Conservation (phyloP, 2,329 filamentous ascomycete genomes). For the Tetracladium maxilliforme region DNA sequence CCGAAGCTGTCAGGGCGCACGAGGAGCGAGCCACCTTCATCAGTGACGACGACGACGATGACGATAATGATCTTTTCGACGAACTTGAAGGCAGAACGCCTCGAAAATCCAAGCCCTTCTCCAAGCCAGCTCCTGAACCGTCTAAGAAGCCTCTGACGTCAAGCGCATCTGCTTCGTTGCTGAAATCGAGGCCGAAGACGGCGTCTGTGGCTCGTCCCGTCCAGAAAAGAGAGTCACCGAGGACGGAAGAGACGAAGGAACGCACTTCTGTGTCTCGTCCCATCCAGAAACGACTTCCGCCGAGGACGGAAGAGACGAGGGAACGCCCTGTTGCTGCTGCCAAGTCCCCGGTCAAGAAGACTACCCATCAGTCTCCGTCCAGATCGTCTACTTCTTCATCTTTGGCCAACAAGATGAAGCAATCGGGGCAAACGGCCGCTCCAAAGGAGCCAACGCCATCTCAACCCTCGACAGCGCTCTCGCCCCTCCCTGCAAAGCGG, state of each 20-base stretch:
- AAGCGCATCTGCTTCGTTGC: conserved; percentile 3
- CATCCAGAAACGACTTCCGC: conserved; percentile 2
- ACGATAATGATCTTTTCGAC: conserved; percentile 11
- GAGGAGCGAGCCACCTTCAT: conserved; percentile 1
- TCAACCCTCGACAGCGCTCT: conserved; percentile 1
- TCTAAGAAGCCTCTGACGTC: conserved; percentile 1
- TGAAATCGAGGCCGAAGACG: too few relatives aligned
- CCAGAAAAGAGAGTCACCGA: conserved; percentile 1
- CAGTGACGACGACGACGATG: conserved; percentile 7
- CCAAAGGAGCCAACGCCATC: too few relatives aligned
- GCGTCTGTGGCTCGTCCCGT: conserved; percentile 2
- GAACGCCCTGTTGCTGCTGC: neutral
- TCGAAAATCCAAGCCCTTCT: conserved; percentile 1
- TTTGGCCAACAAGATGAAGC: neutral
- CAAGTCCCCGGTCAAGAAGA: conserved; percentile 1
- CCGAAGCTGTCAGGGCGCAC: conserved; percentile 1
- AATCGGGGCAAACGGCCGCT: too few relatives aligned
- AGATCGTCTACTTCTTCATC: conserved; percentile 2
- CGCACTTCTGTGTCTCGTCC: conserved; percentile 3
- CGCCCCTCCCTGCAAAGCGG: conserved; percentile 4
- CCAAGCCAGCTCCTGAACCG: neutral
- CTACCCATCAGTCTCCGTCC: conserved; percentile 1
- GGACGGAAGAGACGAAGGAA: conserved; percentile 4
- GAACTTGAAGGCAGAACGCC: too few relatives aligned
- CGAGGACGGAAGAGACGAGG: neutral